Percentiles rank a stretch among this genome's conserved stretches.
Evolutionary conservation across 2,329 filamentous ascomycete genomes (phyloP).

Genomic region (Ascochyta clinopodiicola): DNA sequence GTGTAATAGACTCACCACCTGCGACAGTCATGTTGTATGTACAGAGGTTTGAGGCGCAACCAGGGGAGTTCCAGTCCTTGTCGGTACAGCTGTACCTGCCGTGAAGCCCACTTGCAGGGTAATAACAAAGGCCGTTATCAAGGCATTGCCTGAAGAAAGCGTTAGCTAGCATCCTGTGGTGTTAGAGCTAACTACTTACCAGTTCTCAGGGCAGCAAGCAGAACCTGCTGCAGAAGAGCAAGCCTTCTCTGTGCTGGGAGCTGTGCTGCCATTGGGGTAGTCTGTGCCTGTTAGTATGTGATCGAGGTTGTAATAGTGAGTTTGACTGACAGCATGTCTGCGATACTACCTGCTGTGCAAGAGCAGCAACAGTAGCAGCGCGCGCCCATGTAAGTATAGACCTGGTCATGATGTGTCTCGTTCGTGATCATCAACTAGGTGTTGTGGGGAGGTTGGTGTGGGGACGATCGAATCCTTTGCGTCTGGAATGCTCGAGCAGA

Average conservation of each 20-base stretch:
- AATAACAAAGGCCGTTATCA: slow-evolving; percentile 48
- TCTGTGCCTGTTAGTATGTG: slow-evolving; percentile 31
- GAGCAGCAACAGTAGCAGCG: slow-evolving; percentile 22
- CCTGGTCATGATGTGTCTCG: slow-evolving; percentile 22
- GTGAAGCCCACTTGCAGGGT: slow-evolving; percentile 31
- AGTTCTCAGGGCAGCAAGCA: slow-evolving; percentile 46
- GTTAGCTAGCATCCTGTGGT: not conserved
- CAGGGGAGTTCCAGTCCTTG: slow-evolving; percentile 40
- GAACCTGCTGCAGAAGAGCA: slow-evolving; percentile 43
- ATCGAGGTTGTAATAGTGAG: not conserved
- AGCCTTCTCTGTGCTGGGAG: slow-evolving; percentile 39
- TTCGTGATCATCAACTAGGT: slow-evolving; percentile 11
- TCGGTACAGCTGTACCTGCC: slow-evolving; percentile 48
- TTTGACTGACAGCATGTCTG: slow-evolving; percentile 40
- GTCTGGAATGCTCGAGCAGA: slow-evolving; percentile 11
- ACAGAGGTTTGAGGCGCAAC: slow-evolving; percentile 44
- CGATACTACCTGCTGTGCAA: slow-evolving; percentile 27
- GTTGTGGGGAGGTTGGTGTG: slow-evolving; percentile 2
- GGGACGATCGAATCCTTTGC: slow-evolving; percentile 10
- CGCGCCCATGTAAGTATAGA: slow-evolving; percentile 29
- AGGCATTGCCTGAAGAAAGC: slow-evolving; percentile 31
- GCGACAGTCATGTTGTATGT: slow-evolving; percentile 34
- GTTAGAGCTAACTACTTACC: slow-evolving; percentile 9
- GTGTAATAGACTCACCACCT: slow-evolving; percentile 43
- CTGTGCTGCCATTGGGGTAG: slow-evolving; percentile 42